phyloP scores from a whole-genome alignment of 192 early-diverging fungal species.

The Backusella tuberculispora region DNA sequence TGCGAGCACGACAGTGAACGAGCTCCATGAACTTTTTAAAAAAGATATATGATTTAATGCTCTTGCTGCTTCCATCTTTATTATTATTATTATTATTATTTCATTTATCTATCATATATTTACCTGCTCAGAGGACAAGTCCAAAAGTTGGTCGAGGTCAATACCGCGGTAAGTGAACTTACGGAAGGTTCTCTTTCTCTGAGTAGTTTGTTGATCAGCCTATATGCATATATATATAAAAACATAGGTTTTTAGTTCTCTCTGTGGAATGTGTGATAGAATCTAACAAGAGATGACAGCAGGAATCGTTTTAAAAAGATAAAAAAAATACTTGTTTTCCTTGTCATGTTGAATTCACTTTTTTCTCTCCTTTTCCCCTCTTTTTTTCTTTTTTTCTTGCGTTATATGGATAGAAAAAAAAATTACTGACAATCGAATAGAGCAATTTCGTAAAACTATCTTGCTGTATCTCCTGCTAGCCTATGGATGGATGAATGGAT shows the following conservation, averaged over 20 bases:
- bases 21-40: slow-evolving; percentile 80
- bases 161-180: slow-evolving; percentile 99
- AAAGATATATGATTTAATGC: background rate
- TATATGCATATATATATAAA: background rate
- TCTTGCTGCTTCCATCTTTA: background rate
- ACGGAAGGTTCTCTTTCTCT: slow-evolving; percentile 96
- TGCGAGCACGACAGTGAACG: slow-evolving; percentile 93
- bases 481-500: slow-evolving; percentile 1
- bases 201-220: slow-evolving; percentile 37
- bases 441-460: background rate
- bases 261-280: background rate
- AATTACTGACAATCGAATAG: background rate
- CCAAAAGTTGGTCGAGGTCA: slow-evolving; percentile 96
- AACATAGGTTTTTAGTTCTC: background rate
- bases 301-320: slow-evolving; percentile 1
- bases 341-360: background rate
- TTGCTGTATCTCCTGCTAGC: background rate
- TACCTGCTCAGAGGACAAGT: slow-evolving; percentile 86
- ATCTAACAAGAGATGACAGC: slow-evolving; percentile 9
- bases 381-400: too few species aligned
- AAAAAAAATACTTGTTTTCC: background rate
- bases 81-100: background rate
- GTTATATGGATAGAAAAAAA: background rate
- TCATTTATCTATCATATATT: background rate
- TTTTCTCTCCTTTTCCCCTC: background rate